Conservation (phyloP, 257 asterid species). For the Nicotiana noctiflora region DNA sequence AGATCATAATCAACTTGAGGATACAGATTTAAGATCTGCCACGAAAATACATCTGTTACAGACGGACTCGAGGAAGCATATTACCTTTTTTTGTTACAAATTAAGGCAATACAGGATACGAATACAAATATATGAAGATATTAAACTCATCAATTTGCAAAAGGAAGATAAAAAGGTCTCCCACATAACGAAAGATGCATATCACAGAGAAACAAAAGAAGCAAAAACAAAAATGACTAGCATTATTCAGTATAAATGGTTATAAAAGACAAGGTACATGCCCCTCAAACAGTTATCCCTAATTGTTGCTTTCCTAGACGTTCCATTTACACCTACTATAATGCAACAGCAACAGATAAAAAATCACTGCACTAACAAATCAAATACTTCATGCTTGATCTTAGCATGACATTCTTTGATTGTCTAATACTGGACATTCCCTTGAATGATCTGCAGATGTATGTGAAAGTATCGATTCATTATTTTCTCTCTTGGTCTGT, state of each 20-base stretch:
- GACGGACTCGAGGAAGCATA: background rate
- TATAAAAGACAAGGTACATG: background rate
- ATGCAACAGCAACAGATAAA: background rate
- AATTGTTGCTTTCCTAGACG: background rate
- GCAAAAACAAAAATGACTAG: background rate
- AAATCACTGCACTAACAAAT: background rate
- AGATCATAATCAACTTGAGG: background rate
- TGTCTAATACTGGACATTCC: background rate
- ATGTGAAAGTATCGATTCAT: background rate
- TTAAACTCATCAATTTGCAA: background rate
- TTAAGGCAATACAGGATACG: background rate
- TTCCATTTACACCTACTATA: background rate
- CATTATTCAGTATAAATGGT: background rate
- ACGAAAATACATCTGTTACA: background rate
- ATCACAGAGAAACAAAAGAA: background rate
- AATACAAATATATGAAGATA: background rate
- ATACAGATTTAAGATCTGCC: background rate
- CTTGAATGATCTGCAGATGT: background rate
- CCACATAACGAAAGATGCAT: background rate
- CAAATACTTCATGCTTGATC: background rate
- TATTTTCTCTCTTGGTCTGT: background rate
- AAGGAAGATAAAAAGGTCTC: background rate
- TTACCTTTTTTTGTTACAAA: background rate
- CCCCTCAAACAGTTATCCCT: background rate
- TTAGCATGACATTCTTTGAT: background rate